Base-by-base conservation (phyloP, 1,284 basidiomycete genomes). In the Austropuccinia psidii region DNA sequence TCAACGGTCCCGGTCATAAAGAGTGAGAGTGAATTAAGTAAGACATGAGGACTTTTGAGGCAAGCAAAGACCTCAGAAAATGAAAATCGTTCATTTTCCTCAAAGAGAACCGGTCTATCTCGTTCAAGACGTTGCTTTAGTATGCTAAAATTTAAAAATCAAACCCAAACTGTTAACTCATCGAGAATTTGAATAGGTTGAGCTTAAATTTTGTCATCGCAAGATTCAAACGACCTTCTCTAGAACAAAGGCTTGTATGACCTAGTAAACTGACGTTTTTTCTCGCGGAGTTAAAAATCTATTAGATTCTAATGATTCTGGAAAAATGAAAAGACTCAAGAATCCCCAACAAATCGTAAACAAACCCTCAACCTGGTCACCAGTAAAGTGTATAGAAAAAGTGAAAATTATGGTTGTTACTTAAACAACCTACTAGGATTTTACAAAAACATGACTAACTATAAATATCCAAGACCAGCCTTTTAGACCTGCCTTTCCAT, bases 391-490 rank as follows among this genome's bases (percentile, higher is more conserved):
- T 15, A 52, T 15, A 52, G 29, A 52, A 9, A 9, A 52, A n/a
- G 29, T 24, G 17, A n/a, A n/a, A n/a, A n/a, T n/a, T n/a, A n/a
- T n/a, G n/a, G n/a, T n/a, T n/a, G n/a, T n/a, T n/a, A n/a, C n/a
- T n/a, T n/a, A n/a, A n/a, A n/a, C n/a, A n/a, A n/a, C n/a, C n/a
- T n/a, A n/a, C n/a, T n/a, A n/a, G n/a, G n/a, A n/a, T n/a, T n/a
- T 45, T 11, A n/a, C n/a, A n/a, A 45, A 11, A 45, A n/a, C 11
- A 45, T 45, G 21, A 52, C 64, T 31, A 19, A 66, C 64, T 24
- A 66, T 66, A 35, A 66, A 66, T n/a, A 66, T 66, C 64, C 64
- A 66, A 19, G 64, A 45, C 64, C 64, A 66, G 13, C 64, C 64
- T 4, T 45, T 45, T n/a, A 17, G 4, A 7, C 45, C 45, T 3